Conservation (phyloP, 225 moss, liverwort and hornwort species). For the Pseudoscleropodium purum region DNA sequence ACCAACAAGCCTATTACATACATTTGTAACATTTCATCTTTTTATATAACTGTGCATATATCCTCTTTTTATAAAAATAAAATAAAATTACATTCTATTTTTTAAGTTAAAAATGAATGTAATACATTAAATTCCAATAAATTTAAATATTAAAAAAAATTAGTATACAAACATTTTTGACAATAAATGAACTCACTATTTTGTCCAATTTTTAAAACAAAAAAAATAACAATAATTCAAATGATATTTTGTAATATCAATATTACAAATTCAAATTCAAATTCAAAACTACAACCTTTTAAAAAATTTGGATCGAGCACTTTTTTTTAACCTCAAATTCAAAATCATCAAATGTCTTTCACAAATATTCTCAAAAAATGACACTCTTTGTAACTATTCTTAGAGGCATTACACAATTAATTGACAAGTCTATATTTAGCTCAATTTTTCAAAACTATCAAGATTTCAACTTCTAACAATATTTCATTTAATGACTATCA, state of each 20-base stretch:
- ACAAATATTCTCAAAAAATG: not conserved
- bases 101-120: not conserved
- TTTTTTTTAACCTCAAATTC: not conserved
- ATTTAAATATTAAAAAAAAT: too few species aligned
- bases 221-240: not conserved
- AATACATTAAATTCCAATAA: not conserved
- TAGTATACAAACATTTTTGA: too few species aligned
- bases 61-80: too few species aligned
- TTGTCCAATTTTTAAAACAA: not conserved
- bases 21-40: not conserved
- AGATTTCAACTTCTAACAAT: not conserved
- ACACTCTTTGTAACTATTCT: too few species aligned
- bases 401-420: too few species aligned
- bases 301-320: fast-evolving
- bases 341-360: not conserved
- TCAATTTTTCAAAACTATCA: not conserved
- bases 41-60: not conserved
- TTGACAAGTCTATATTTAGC: not conserved
- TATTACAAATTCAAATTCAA: too few species aligned
- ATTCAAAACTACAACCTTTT: not conserved
- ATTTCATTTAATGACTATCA: not conserved
- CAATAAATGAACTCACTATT: too few species aligned
- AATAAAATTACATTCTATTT: not conserved
- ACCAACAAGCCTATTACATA: not conserved
- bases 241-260: not conserved